Base-by-base conservation (phyloP, 1,284 basidiomycete genomes). In the Irpex lacteus region DNA sequence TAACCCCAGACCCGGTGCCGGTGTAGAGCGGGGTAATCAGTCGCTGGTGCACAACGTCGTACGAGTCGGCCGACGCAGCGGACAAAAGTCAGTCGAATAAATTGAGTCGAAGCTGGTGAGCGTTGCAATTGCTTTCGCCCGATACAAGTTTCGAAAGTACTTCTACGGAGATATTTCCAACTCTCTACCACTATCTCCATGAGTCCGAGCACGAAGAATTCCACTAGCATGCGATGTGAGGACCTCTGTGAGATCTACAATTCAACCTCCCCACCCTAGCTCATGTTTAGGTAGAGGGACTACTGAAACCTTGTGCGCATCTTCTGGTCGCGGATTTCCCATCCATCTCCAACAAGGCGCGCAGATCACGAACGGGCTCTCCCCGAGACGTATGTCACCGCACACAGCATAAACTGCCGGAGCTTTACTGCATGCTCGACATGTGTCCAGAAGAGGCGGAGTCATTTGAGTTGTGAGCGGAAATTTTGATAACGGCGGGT, bases 331-430 rank as follows among this genome's bases (percentile, higher is more conserved):
- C 0, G 85, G 79, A 63, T 77, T 72, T 6, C 91, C 90, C 82
- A 93, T 87, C 64, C 76, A 80, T 64, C 78, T 78, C 91, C 91
- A 93, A 72, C 91, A 94, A 4, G 85, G 81, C 4, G 70, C 80
- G 73, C 92, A 94, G 55, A 93, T 71, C 26, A 90, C 68, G 72
- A 87, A 91, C 15, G 91, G 92, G 68, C 85, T 91, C 72, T 94
- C 90, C 8, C 89, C 89, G 4, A 93, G 75, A 49, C 91, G 81
- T 3, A 87, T 76, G 74, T 94, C 92, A 15, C 86, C 87, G 19
- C 86, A 77, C 40, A 94, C 75, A 6, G 89, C 85, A 70, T 84
- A 80, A 1, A 83, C 77, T 0, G 91, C 91, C 1, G 91, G 90
- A 2, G 88, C 85, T 73, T 85, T 90, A 53, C 77, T 73, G 70